Conservation (phyloP, 208 protist genomes). For the Leishmania tarentolae region DNA sequence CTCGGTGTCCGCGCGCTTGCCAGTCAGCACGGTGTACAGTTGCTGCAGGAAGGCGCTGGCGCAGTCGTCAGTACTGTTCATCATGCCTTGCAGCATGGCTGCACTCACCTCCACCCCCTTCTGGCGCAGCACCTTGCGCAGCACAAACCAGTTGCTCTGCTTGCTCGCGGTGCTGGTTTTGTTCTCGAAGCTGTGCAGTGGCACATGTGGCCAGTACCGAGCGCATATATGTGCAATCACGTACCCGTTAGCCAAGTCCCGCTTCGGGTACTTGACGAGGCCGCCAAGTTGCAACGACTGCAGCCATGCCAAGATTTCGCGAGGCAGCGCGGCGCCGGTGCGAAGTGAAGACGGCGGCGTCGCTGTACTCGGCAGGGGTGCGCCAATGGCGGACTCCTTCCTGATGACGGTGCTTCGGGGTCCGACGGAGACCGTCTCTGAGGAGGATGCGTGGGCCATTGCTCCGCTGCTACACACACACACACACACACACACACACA, state of each 20-base stretch:
- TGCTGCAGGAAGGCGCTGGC: conserved; percentile 75
- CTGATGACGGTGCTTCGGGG: neutral
- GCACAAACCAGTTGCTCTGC: conserved; percentile 88
- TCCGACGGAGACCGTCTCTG: neutral
- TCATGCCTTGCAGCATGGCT: conserved; percentile 80
- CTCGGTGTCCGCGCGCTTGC: conserved; percentile 30
- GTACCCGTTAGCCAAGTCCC: conserved; percentile 93
- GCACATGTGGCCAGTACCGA: conserved; percentile 88
- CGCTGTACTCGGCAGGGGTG: neutral
- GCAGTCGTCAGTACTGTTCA: conserved; percentile 67
- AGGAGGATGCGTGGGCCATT: neutral
- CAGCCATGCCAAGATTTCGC: conserved; percentile 92
- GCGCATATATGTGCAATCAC: conserved; percentile 93
- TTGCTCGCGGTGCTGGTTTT: conserved; percentile 64
- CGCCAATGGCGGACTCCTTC: neutral
- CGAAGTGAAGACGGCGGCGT: conserved; percentile 1
- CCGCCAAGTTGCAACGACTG: conserved; percentile 86
- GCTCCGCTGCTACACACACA: neutral
- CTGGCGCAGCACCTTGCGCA: conserved; percentile 69
- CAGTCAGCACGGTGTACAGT: conserved; percentile 84
- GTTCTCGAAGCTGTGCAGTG: conserved; percentile 94
- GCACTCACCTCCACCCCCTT: conserved; percentile 69
- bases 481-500: neutral
- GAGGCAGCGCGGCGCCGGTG: conserved; percentile 48
- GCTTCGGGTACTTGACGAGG: conserved; percentile 75